Evolutionary conservation across 2,329 filamentous ascomycete genomes (phyloP).

Genomic region (Thielaviopsis populi): DNA sequence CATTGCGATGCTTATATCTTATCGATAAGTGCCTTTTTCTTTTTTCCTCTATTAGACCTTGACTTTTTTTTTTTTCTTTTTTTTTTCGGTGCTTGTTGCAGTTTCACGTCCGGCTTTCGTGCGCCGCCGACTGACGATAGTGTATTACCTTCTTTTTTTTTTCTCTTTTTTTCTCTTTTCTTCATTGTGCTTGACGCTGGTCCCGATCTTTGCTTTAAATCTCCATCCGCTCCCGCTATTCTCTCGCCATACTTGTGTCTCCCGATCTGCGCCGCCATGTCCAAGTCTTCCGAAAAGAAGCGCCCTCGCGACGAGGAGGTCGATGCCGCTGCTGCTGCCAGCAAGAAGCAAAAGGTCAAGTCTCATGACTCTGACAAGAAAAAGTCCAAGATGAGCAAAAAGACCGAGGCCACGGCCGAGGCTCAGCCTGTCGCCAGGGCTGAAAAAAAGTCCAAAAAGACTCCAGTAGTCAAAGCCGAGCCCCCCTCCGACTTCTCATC

Average conservation of each 20-base stretch:
- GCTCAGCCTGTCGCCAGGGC: slow-evolving; percentile 10
- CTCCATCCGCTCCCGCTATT: neutral
- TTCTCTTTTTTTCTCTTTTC: neutral
- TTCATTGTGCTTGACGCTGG: neutral
- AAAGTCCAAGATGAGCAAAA: slow-evolving; percentile 17
- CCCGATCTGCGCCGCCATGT: slow-evolving; percentile 6
- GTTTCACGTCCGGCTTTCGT: neutral
- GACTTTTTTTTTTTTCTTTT: neutral
- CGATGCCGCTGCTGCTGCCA: slow-evolving; percentile 25
- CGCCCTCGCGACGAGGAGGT: slow-evolving; percentile 31
- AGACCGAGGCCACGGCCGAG: slow-evolving; percentile 12
- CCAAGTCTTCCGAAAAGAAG: slow-evolving; percentile 29
- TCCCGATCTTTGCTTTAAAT: neutral
- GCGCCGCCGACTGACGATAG: neutral
- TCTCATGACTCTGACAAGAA: slow-evolving; percentile 26
- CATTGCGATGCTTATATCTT: neutral
- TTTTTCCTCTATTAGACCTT: neutral
- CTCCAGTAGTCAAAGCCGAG: slow-evolving; percentile 19
- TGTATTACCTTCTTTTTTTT: no score
- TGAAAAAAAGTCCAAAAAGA: slow-evolving; percentile 20
- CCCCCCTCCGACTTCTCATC: neutral
- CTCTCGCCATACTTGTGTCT: neutral
- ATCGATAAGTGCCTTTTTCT: slow-evolving; percentile 9
- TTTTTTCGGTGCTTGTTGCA: neutral
- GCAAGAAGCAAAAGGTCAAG: slow-evolving; percentile 37